These are phyloP conservation scores for Chalciporus pseudorubinellus DNA, from an alignment of 768 basidiomycete genomes.

Conservation along the genomic window DNA sequence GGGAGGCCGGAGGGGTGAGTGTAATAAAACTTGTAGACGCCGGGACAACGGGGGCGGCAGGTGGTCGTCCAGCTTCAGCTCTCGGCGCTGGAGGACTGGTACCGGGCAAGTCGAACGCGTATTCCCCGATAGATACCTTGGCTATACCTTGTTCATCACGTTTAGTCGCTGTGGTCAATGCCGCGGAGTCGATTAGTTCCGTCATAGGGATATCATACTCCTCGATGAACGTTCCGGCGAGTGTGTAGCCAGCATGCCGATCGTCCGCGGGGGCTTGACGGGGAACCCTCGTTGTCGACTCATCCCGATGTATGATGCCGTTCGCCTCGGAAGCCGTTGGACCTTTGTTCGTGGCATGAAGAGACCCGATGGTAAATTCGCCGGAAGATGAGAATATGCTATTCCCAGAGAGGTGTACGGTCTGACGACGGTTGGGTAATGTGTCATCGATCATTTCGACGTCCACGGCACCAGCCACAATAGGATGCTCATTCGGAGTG, in stretches of 20 bases:
- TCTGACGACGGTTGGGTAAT: slow-evolving; percentile 2
- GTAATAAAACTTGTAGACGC: neutral
- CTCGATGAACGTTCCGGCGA: slow-evolving; percentile 14
- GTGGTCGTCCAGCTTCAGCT: too few species aligned
- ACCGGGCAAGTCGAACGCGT: slow-evolving; percentile 8
- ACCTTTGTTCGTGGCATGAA: neutral
- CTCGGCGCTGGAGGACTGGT: slow-evolving; percentile 9
- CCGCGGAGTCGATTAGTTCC: slow-evolving; percentile 3
- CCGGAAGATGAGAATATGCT: slow-evolving; percentile 31
- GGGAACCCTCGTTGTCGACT: neutral
- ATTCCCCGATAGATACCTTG: slow-evolving; percentile 6
- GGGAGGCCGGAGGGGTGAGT: slow-evolving; percentile 4
- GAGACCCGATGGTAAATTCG: slow-evolving; percentile 22
- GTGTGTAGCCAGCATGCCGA: neutral
- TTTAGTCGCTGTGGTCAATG: neutral
- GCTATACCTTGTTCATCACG: neutral
- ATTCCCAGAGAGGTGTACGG: slow-evolving; percentile 23
- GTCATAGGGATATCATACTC: slow-evolving; percentile 15
- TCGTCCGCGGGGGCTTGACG: neutral
- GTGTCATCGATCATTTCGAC: slow-evolving; percentile 22
- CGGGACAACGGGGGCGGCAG: neutral
- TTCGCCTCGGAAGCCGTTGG: neutral
- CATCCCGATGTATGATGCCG: neutral
- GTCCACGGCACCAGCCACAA: slow-evolving; percentile 1
- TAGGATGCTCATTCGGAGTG: neutral